Conservation (phyloP, 371 early-diverging fungal genomes). For the Apophysomyces variabilis region DNA sequence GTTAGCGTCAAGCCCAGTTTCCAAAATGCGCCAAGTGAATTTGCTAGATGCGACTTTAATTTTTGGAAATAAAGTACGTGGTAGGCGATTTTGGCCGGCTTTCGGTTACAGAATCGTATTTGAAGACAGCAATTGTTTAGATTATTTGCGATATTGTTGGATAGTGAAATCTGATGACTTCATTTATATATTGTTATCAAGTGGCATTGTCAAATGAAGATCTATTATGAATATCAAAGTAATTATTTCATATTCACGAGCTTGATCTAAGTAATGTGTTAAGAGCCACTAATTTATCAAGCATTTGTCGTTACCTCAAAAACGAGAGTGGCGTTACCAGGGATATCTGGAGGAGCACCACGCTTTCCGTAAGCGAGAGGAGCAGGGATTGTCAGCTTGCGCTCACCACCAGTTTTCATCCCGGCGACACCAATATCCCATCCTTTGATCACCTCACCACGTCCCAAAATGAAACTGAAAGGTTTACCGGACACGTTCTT, state of each 20-base stretch:
- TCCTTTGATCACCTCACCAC: conserved; percentile 94
- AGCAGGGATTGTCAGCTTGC: conserved; percentile 90
- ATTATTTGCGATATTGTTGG: no score
- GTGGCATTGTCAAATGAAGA: no score
- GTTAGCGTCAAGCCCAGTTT: no score
- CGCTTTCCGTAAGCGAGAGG: conserved; percentile 84
- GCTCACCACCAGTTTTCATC: conserved; percentile 91
- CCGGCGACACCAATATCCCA: conserved; percentile 92
- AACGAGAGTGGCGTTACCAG: conserved; percentile 80
- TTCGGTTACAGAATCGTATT: no score
- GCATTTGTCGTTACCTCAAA: conserved; percentile 75
- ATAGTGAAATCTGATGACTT: no score
- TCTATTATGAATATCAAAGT: no score
- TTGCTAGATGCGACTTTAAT: no score
- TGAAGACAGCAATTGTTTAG: no score
- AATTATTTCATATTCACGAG: conserved; percentile 30
- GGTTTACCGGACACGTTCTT: conserved; percentile 89
- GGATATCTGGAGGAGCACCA: conserved; percentile 90
- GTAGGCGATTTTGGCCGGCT: no score
- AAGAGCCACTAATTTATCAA: neutral
- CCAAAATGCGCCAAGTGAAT: no score
- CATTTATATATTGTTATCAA: no score
- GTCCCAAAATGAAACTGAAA: conserved; percentile 87
- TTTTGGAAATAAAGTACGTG: no score
- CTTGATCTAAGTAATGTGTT: conserved; percentile 22